phyloP scores from a whole-genome alignment of 2,329 filamentous ascomycete genomes.

The Calycina marina region DNA sequence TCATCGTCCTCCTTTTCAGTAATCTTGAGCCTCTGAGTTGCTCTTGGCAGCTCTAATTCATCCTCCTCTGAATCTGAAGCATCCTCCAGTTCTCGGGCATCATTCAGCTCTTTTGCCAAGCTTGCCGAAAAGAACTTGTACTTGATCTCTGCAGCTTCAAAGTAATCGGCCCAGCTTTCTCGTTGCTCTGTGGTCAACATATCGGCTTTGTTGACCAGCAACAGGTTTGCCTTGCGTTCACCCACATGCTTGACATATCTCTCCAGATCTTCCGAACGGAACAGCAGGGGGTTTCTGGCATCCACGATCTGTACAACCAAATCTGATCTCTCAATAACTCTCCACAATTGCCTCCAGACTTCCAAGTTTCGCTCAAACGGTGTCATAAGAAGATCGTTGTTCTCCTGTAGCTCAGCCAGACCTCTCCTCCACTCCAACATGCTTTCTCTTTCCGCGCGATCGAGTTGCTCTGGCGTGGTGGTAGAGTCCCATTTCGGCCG shows the following conservation, averaged over 20 bases:
- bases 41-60: constrained; percentile 3
- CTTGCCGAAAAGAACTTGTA: constrained; percentile 96
- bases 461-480: constrained; percentile 73
- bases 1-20: constrained; percentile 21
- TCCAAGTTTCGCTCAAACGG: constrained; percentile 95
- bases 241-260: constrained; percentile 89
- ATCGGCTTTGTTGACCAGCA: constrained; percentile 96
- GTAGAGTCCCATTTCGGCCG: constrained; percentile 76
- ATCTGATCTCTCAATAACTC: constrained; percentile 93
- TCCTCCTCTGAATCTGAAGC: constrained; percentile 26
- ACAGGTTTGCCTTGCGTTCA: constrained; percentile 71
- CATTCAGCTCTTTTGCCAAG: constrained; percentile 78
- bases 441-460: constrained; percentile 61
- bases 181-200: constrained; percentile 91
- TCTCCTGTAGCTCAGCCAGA: constrained; percentile 83
- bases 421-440: constrained; percentile 82
- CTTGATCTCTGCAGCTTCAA: constrained; percentile 64
- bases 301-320: constrained; percentile 97
- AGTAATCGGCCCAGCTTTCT: constrained; percentile 72
- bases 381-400: constrained; percentile 88
- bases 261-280: constrained; percentile 87
- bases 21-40: constrained; percentile 17
- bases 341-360: constrained; percentile 95
- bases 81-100: constrained; percentile 41
- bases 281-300: constrained; percentile 84